A percentile compares a stretch with the other conserved stretches of the same genome.
Conservation (phyloP, 768 basidiomycete genomes). For the Coprinellus aureogranulatus region DNA sequence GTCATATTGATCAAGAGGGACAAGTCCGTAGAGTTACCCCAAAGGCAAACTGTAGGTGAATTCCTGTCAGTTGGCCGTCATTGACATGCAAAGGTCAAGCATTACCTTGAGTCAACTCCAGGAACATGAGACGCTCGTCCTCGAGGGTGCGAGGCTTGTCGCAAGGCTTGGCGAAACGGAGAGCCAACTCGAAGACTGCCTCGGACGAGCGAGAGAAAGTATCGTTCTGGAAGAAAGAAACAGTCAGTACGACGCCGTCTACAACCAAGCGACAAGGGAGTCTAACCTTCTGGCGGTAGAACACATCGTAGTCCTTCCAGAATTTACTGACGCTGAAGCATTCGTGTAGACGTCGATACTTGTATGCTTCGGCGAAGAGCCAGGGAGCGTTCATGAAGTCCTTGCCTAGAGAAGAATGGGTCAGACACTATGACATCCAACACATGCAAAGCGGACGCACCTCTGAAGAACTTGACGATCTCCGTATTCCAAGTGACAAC, state of each 20-base stretch:
- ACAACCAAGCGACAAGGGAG: background rate
- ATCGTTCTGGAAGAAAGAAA: constrained; percentile 59
- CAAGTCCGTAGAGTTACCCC: constrained; percentile 96
- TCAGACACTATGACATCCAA: background rate
- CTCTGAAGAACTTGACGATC: constrained; percentile 92
- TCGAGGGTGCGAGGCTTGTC: constrained; percentile 57
- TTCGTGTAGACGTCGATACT: constrained; percentile 87
- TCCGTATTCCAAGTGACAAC: constrained; percentile 97
- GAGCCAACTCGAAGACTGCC: constrained; percentile 92
- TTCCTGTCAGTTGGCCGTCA: constrained; percentile 9
- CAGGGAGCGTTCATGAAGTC: constrained; percentile 96
- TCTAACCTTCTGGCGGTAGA: constrained; percentile 86
- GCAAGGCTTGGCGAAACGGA: constrained; percentile 86
- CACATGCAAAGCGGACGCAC: constrained; percentile 30
- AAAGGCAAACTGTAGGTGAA: constrained; percentile 68
- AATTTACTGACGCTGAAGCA: constrained; percentile 89
- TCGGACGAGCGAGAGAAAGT: constrained; percentile 91
- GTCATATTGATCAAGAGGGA: constrained; percentile 96
- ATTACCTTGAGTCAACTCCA: constrained; percentile 92
- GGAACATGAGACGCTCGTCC: constrained; percentile 81
- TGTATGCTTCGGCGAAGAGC: constrained; percentile 97
- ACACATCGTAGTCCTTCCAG: constrained; percentile 91
- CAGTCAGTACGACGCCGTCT: background rate
- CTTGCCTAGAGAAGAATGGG: constrained; percentile 49
- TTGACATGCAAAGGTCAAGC: too few species aligned